phyloP scores from a whole-genome alignment of 139 green algal species.

The Haematococcus sp. region DNA sequence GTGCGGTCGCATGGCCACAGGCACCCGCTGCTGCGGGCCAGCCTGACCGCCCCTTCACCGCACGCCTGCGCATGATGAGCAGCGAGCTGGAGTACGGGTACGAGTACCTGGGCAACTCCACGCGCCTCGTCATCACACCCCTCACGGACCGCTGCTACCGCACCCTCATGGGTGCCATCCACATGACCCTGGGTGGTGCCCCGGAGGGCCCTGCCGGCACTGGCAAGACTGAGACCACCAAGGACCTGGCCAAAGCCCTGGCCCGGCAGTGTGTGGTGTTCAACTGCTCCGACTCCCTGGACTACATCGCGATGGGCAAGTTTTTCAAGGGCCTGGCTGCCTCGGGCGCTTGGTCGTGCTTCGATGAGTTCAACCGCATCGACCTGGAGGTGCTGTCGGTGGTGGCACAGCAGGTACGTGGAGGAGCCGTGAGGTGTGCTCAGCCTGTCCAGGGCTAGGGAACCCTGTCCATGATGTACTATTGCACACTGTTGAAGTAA shows the following conservation, averaged over 20 bases:
- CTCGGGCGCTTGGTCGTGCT: conserved; percentile 73
- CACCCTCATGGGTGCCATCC: conserved; percentile 59
- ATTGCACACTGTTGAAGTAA: no score
- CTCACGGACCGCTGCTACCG: conserved; percentile 54
- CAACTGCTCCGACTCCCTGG: conserved; percentile 60
- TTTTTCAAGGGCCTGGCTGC: conserved; percentile 77
- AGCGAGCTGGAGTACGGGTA: conserved; percentile 59
- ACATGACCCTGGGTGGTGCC: conserved; percentile 51
- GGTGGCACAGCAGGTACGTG: conserved; percentile 58
- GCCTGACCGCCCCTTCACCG: conserved; percentile 30
- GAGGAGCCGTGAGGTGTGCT: not conserved
- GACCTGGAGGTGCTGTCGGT: conserved; percentile 61
- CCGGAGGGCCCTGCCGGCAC: conserved; percentile 41
- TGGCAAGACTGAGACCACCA: conserved; percentile 66
- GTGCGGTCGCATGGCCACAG: no score
- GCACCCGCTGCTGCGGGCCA: conserved; percentile 4
- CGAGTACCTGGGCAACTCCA: conserved; percentile 60
- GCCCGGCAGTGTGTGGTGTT: conserved; percentile 69
- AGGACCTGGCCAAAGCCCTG: conserved; percentile 70
- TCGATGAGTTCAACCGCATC: conserved; percentile 86
- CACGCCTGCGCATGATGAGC: conserved; percentile 52
- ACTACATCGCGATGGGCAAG: conserved; percentile 39
- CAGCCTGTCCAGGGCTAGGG: no score
- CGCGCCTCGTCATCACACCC: conserved; percentile 58
- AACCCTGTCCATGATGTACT: no score